Base-by-base conservation (phyloP, 2,329 filamentous ascomycete species). In the Botrytis byssoidea region DNA sequence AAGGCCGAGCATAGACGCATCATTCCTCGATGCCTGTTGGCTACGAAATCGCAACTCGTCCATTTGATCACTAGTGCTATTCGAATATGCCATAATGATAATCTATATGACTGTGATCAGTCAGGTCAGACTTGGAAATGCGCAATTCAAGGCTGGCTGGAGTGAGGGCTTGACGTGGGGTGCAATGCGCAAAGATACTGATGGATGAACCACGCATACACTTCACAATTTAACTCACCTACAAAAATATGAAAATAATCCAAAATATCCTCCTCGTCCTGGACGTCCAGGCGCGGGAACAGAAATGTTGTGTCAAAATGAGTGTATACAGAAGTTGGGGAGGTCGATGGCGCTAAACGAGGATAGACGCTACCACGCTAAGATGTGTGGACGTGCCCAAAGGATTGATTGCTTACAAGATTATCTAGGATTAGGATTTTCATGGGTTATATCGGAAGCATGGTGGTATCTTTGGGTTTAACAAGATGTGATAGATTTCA, bases 41-140 rank as follows among this genome's bases (percentile, higher is more conserved):
- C 88, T 88, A 79, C 91, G 90, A 84, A 92, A 95, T 82, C 91
- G 91, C 83, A 93, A 86, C 84, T 94, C 92, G 84, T 95, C 93
- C 88, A 93, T 92, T 82, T 88, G 86, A 80, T 89, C 88, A 81
- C 85, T 88, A 81, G 88, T 83, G 80, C 87, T 86, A 81, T 88
- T 86, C 78, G 88, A 88, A 83, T 88, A 92, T 78, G 90, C 88
- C 90, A 92, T 92, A 78, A 76, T 80, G 82, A 77, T 76, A 77
- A 72, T 65, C 73, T 79, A 78, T 74, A 77, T 74, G 74, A 77
- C 78, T 80, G 71, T 55, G 74, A 51, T 60, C 18, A 29, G 75
- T 81, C 76, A 80, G 77, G 74, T 81, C 76, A 80, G 77, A 71
- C 55, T 73, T 63, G 44, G 57, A 55, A 69, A 57, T 74, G 65